phyloP scores from a whole-genome alignment of 106 monocot species.

The Posidonia australis region DNA sequence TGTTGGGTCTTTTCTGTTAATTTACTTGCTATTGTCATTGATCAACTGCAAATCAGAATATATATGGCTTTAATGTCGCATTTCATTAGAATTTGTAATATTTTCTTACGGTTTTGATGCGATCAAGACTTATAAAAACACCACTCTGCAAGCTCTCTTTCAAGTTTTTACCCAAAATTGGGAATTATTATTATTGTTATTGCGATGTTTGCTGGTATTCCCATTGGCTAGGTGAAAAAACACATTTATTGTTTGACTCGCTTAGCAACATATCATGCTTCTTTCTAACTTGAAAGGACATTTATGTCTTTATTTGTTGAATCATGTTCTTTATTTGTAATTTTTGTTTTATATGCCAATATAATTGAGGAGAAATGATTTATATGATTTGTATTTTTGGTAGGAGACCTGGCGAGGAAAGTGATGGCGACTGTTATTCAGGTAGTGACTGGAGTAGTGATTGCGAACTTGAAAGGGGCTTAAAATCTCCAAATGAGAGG shows the following conservation, averaged over 20 bases:
- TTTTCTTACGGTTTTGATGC: neutral
- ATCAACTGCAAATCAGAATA: neutral
- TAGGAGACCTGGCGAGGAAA: conserved; percentile 43
- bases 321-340: neutral
- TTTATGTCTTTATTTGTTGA: neutral
- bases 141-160: neutral
- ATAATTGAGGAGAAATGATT: neutral
- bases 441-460: conserved; percentile 65
- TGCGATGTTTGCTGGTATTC: too few species aligned
- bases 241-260: too few species aligned
- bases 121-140: neutral
- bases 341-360: neutral
- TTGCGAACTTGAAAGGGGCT: conserved; percentile 39
- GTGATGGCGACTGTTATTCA: conserved; percentile 49
- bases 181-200: neutral
- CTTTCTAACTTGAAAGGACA: too few species aligned
- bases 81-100: too few species aligned
- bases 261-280: too few species aligned
- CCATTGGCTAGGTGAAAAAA: too few species aligned
- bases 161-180: neutral
- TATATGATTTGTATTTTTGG: neutral
- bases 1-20: neutral
- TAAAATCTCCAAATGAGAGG: conserved; percentile 20
- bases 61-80: too few species aligned
- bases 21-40: neutral